These are phyloP conservation scores for Naematelia encephala DNA, from an alignment of 768 basidiomycete genomes.

Conservation along the genomic window DNA sequence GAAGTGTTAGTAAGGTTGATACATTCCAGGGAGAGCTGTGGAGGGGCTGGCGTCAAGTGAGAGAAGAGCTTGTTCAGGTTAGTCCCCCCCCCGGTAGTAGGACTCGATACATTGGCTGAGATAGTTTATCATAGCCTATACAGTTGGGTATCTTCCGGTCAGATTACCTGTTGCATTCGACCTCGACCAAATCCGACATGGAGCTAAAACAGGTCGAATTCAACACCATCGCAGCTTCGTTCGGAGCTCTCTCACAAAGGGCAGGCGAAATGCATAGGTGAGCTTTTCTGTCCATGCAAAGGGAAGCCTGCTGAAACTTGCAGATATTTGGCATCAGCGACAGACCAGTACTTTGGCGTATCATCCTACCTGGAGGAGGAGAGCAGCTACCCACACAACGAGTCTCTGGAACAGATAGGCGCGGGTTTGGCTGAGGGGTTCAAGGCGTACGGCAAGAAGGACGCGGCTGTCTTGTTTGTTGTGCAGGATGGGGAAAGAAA, in stretches of 20 bases:
- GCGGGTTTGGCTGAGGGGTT: conserved; percentile 77
- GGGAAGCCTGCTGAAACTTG: background rate
- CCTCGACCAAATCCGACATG: conserved; percentile 21
- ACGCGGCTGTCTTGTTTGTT: conserved; percentile 73
- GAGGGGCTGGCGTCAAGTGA: conserved; percentile 74
- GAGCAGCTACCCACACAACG: conserved; percentile 68
- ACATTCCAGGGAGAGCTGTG: conserved; percentile 81
- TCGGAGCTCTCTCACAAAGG: conserved; percentile 64
- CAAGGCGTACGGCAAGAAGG: conserved; percentile 58
- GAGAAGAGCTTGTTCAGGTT: conserved; percentile 64
- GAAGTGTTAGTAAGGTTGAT: conserved; percentile 78
- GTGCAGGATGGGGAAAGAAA: conserved; percentile 85
- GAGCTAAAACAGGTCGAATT: conserved; percentile 91
- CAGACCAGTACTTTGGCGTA: conserved; percentile 61
- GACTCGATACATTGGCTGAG: too few relatives aligned
- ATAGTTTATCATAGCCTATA: conserved; percentile 68
- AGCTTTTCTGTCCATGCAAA: conserved; percentile 14
- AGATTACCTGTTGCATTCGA: conserved; percentile 81
- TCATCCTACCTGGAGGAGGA: conserved; percentile 37
- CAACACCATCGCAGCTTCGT: conserved; percentile 92
- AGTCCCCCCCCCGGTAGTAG: conserved; percentile 21
- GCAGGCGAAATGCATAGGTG: conserved; percentile 69
- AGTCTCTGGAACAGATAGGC: conserved; percentile 66
- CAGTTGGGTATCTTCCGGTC: conserved; percentile 91
- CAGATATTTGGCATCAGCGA: conserved; percentile 67